These are phyloP conservation scores for Hymenoscyphus occultus DNA, from an alignment of 2,329 filamentous ascomycete species.

Conservation along the genomic window DNA sequence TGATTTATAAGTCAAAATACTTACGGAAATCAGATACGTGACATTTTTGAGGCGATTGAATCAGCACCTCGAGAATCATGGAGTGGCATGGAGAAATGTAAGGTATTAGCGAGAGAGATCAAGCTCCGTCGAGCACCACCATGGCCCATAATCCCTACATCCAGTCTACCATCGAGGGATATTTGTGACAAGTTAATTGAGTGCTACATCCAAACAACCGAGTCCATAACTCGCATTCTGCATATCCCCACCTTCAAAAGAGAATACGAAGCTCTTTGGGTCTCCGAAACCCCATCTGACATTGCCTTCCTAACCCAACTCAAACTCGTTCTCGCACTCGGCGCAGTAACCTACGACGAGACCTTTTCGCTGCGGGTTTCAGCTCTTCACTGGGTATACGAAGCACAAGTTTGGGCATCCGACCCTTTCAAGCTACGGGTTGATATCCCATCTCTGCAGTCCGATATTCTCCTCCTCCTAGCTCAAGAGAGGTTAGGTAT, in stretches of 20 bases:
- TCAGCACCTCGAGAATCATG: constrained; percentile 6
- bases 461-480: constrained; percentile 49
- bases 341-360: constrained; percentile 22
- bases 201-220: constrained; percentile 44
- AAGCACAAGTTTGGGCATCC: constrained; percentile 26
- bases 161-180: constrained; percentile 10
- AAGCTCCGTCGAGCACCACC: constrained; percentile 21
- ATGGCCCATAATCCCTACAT: constrained; percentile 22
- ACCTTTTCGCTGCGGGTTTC: constrained; percentile 1
- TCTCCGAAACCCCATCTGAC: constrained; percentile 25
- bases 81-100: constrained; percentile 22
- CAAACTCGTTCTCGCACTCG: constrained; percentile 22
- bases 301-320: constrained; percentile 29
- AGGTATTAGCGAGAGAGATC: constrained; percentile 21
- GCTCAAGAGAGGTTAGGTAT: constrained; percentile 48
- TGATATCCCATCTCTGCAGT: constrained; percentile 49
- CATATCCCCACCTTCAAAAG: constrained; percentile 46
- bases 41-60: not conserved
- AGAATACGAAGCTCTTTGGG: constrained; percentile 44
- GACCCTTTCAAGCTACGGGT: constrained; percentile 47
- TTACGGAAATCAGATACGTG: constrained; percentile 14
- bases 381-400: constrained; percentile 28
- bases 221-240: constrained; percentile 44
- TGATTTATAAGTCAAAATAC: not conserved
- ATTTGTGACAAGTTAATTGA: constrained; percentile 38